A percentile compares a stretch with the other conserved stretches of the same genome.
These are phyloP conservation scores for Lipomyces oligophaga DNA, from an alignment of 805 yeast genomes.

Conservation along the genomic window DNA sequence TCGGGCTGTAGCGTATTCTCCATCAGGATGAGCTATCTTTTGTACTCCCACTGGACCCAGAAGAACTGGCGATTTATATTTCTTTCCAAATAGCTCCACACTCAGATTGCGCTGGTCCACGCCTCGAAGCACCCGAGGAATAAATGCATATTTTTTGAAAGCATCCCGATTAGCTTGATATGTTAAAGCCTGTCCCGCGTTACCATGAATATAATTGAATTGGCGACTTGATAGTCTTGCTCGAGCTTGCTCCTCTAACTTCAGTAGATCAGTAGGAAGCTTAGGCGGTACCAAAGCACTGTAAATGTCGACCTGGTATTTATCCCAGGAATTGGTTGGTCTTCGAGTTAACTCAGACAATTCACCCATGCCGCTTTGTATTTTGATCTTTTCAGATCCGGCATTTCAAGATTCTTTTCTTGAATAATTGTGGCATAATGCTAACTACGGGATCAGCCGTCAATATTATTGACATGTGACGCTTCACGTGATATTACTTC, in stretches of 20 bases:
- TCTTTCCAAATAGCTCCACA: conserved; percentile 29
- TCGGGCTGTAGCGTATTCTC: conserved; percentile 32
- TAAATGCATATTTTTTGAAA: conserved; percentile 12
- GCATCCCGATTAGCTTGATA: conserved; percentile 17
- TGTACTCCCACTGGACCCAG: conserved; percentile 36
- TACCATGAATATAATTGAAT: conserved; percentile 21
- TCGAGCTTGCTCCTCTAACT: conserved; percentile 17
- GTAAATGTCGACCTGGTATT: conserved; percentile 19
- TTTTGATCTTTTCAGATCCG: no score
- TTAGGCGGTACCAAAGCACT: conserved; percentile 12
- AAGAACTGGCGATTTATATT: conserved; percentile 30
- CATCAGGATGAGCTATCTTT: conserved; percentile 31
- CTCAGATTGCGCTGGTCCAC: conserved; percentile 17
- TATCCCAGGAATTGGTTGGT: conserved; percentile 20
- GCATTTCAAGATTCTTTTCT: no score
- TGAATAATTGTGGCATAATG: no score
- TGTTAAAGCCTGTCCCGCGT: conserved; percentile 18
- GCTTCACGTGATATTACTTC: no score
- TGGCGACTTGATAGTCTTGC: conserved; percentile 5
- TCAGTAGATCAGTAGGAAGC: conserved; percentile 6
- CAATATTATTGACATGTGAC: no score
- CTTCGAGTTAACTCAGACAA: no score
- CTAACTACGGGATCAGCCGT: no score
- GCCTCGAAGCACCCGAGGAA: conserved; percentile 22
- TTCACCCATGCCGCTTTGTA: no score